Evolutionary conservation across 2,329 filamentous ascomycete species (phyloP).

Genomic region (Trichoderma citrinoviride): DNA sequence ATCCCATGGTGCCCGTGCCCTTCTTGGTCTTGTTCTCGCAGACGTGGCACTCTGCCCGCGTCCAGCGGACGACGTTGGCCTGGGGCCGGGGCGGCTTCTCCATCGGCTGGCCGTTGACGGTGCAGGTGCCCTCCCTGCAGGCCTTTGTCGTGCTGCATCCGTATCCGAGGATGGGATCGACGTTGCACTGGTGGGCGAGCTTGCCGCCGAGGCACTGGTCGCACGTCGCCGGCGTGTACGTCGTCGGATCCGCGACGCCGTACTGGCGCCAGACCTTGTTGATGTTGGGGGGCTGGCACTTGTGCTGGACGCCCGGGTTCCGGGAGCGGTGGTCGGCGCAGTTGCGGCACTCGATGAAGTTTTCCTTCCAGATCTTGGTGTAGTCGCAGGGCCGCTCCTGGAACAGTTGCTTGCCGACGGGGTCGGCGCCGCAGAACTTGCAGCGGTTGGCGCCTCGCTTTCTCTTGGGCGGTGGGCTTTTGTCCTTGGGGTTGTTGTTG

Average conservation of each 20-base stretch:
- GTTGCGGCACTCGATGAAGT: slow-evolving; percentile 29
- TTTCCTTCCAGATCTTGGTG: not conserved
- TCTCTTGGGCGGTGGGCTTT: not conserved
- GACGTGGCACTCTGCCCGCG: slow-evolving; percentile 28
- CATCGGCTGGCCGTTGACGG: slow-evolving; percentile 18
- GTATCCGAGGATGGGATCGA: slow-evolving; percentile 26
- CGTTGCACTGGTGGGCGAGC: slow-evolving; percentile 25
- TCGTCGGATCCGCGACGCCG: slow-evolving; percentile 20
- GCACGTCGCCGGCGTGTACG: slow-evolving; percentile 22
- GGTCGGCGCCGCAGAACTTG: not conserved
- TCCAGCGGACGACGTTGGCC: slow-evolving; percentile 26
- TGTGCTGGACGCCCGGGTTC: slow-evolving; percentile 5
- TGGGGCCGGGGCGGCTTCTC: slow-evolving; percentile 23
- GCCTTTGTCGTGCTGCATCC: slow-evolving; percentile 21
- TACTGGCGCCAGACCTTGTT: slow-evolving; percentile 23
- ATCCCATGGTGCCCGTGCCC: slow-evolving; percentile 11
- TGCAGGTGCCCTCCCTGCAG: slow-evolving; percentile 22
- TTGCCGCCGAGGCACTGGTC: slow-evolving; percentile 21
- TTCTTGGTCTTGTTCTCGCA: slow-evolving; percentile 24
- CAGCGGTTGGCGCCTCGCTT: not conserved
- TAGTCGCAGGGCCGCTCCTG: slow-evolving; percentile 23
- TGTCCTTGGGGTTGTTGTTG: not conserved
- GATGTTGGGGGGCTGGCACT: slow-evolving; percentile 20
- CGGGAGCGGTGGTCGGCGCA: slow-evolving; percentile 28
- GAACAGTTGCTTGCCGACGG: not conserved